A percentile compares a stretch with the other conserved stretches of the same genome.
These are phyloP conservation scores for Phytopythium vexans DNA, from an alignment of 352 stramenopile species.

Conservation along the genomic window DNA sequence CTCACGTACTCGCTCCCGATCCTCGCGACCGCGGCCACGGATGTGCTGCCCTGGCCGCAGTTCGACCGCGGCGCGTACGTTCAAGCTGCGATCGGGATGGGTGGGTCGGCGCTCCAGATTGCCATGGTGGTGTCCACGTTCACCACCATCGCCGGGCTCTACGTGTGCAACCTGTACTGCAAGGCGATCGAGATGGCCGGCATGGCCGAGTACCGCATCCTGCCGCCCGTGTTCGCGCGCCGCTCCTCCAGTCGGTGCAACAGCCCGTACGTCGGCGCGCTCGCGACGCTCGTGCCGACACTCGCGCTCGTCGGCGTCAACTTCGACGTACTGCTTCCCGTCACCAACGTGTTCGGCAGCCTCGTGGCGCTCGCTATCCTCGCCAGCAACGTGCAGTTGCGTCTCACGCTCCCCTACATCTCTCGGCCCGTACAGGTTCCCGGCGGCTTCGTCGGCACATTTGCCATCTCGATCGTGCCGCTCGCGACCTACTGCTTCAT, in stretches of 20 bases:
- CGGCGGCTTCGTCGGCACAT: slow-evolving; percentile 14
- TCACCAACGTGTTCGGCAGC: slow-evolving; percentile 87
- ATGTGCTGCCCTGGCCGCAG: slow-evolving; percentile 34
- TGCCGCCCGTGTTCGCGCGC: slow-evolving; percentile 70
- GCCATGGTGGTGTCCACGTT: slow-evolving; percentile 79
- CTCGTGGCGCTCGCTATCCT: slow-evolving; percentile 80
- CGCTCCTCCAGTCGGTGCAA: slow-evolving; percentile 15
- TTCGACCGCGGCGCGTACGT: slow-evolving; percentile 87
- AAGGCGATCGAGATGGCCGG: slow-evolving; percentile 78
- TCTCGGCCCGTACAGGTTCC: slow-evolving; percentile 30
- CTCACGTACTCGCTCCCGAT: slow-evolving; percentile 85
- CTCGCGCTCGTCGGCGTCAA: slow-evolving; percentile 24
- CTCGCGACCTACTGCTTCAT: slow-evolving; percentile 11
- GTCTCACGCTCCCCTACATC: slow-evolving; percentile 45
- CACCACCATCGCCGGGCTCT: slow-evolving; percentile 85
- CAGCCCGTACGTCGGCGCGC: slow-evolving; percentile 20
- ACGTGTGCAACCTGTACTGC: slow-evolving; percentile 86
- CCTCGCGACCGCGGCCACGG: slow-evolving; percentile 57
- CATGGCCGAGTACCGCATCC: slow-evolving; percentile 68
- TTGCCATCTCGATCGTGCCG: slow-evolving; percentile 17
- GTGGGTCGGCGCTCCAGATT: slow-evolving; percentile 62
- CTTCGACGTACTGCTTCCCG: slow-evolving; percentile 55
- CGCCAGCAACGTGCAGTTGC: slow-evolving; percentile 78
- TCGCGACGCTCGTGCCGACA: slow-evolving; percentile 15
- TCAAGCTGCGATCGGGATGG: slow-evolving; percentile 59